Conservation (phyloP, 768 basidiomycete genomes). For the Stropharia rugosoannulata region DNA sequence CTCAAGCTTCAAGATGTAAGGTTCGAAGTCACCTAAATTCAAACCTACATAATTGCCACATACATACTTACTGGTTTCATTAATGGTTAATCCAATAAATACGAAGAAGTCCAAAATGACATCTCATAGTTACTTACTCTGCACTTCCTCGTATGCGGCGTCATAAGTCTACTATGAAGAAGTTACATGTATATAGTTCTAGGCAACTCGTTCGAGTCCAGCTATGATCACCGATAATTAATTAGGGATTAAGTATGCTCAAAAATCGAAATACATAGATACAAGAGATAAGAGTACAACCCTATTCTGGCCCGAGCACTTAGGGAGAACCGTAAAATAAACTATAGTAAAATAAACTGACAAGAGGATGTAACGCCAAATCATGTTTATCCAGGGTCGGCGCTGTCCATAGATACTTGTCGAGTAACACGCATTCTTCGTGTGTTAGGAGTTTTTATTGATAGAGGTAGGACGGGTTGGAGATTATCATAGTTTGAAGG, state of each 20-base stretch:
- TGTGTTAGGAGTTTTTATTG: conserved; percentile 5
- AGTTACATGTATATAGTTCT: too few relatives aligned
- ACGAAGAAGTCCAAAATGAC: too few relatives aligned
- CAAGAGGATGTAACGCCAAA: background rate
- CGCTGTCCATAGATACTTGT: conserved; percentile 9
- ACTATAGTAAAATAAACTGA: background rate
- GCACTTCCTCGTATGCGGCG: too few relatives aligned
- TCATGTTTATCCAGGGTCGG: conserved; percentile 13
- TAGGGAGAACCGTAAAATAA: background rate
- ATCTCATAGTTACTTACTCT: too few relatives aligned
- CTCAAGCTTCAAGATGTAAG: too few relatives aligned
- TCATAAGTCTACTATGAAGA: too few relatives aligned
- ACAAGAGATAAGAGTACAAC: conserved; percentile 1
- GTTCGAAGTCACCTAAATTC: too few relatives aligned
- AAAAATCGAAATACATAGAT: conserved; percentile 3
- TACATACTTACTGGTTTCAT: too few relatives aligned
- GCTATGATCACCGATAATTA: too few relatives aligned
- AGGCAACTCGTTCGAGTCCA: too few relatives aligned
- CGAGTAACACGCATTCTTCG: conserved; percentile 10
- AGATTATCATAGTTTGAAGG: conserved; percentile 39
- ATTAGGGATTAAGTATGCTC: background rate
- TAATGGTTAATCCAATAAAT: too few relatives aligned
- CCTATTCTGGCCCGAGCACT: background rate
- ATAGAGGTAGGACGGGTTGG: conserved; percentile 37
- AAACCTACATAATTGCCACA: too few relatives aligned